Evolutionary conservation across 345 rosid genomes (phyloP).

Genomic region (Eucalyptus polyanthemos): DNA sequence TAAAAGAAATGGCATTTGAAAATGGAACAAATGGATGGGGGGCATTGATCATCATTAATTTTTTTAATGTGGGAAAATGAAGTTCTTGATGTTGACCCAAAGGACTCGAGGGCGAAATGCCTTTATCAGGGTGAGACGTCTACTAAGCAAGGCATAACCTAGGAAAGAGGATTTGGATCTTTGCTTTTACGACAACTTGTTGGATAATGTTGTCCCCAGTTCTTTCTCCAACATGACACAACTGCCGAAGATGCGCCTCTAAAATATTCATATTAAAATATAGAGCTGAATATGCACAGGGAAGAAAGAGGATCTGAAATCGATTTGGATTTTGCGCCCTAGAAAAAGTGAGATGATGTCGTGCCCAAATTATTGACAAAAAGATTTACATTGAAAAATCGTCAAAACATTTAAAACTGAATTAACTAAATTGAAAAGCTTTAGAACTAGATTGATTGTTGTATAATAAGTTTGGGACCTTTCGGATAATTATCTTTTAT

Average conservation of each 20-base stretch:
- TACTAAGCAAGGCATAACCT: background rate
- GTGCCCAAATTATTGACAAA: accelerated
- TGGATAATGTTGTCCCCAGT: background rate
- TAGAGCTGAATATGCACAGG: background rate
- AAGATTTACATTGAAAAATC: background rate
- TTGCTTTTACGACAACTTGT: background rate
- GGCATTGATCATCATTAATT: background rate
- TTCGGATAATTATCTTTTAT: accelerated
- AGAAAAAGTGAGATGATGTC: background rate
- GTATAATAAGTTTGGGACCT: background rate
- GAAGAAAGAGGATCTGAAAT: background rate
- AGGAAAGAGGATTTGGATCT: background rate
- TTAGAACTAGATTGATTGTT: accelerated
- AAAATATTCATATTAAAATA: background rate
- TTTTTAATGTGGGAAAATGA: background rate
- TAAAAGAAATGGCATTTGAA: background rate
- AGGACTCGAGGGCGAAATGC: background rate
- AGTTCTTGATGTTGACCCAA: background rate
- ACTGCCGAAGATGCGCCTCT: background rate
- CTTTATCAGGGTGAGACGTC: background rate
- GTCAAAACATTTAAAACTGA: accelerated
- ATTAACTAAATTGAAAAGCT: accelerated
- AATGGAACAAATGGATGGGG: background rate
- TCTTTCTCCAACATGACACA: background rate
- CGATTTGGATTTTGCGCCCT: background rate